These are phyloP conservation scores for Penicillium manginii DNA, from an alignment of 495 filamentous ascomycete species.

Conservation along the genomic window DNA sequence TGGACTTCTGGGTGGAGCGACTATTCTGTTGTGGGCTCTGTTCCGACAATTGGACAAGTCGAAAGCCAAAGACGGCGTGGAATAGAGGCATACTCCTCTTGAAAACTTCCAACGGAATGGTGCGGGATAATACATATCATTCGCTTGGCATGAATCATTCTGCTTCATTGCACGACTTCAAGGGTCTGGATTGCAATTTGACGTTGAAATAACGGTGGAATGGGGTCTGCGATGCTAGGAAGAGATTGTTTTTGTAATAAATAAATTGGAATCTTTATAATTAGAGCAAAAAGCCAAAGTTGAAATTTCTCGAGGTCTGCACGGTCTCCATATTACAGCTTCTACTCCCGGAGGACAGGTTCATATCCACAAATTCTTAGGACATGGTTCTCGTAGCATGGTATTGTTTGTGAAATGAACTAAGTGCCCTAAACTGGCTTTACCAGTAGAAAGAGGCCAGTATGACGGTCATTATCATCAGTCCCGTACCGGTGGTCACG, in stretches of 20 bases:
- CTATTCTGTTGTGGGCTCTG: conserved; percentile 11
- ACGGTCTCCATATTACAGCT: too few relatives aligned
- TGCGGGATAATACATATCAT: too few relatives aligned
- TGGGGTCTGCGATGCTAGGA: too few relatives aligned
- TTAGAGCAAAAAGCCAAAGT: not conserved
- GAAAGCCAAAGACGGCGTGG: conserved; percentile 4
- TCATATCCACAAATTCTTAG: not conserved
- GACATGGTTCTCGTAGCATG: not conserved
- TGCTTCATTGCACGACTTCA: too few relatives aligned
- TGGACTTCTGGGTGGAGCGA: conserved; percentile 13
- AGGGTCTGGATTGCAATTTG: too few relatives aligned
- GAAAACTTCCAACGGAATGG: too few relatives aligned
- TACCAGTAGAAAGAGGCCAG: not conserved
- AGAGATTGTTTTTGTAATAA: too few relatives aligned
- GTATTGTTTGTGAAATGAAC: not conserved
- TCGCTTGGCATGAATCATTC: too few relatives aligned
- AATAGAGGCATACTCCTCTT: not conserved
- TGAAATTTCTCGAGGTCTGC: not conserved
- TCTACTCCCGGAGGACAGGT: too few relatives aligned
- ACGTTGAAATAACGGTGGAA: too few relatives aligned
- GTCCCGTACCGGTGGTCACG: not conserved
- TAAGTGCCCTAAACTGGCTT: not conserved
- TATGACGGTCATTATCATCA: not conserved
- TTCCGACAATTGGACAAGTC: conserved; percentile 15
- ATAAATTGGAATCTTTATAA: not conserved